Base-by-base conservation (phyloP, 306 rosid genomes). In the Trifolium fragiferum region DNA sequence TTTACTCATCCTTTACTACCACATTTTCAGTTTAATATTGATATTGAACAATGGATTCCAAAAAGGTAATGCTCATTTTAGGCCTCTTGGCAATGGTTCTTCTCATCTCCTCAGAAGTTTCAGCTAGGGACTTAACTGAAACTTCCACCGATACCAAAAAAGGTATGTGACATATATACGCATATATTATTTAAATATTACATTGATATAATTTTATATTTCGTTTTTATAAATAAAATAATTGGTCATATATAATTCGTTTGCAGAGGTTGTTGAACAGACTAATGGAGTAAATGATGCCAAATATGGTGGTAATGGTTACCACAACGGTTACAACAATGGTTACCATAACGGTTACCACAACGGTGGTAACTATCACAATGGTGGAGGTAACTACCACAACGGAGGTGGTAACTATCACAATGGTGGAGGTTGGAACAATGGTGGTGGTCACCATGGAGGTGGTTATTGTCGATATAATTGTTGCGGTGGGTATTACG, bases 41-140 rank as follows among this genome's bases (percentile, higher is more conserved):
- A 51, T 2, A 41, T 41, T 41, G 10, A 23, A 71, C 30, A 60
- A 89, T 83, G 93, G 72, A 67, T 77, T 87, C 85, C 16, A 87
- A 77, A 62, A 55, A 66, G 13, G 20, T 68, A 32, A n/a, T 66
- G 4, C 65, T 85, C 69, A 30, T 68, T 40, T 47, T 87, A 0
- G 74, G 78, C 62, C 58, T 91, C 30, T 57, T 81, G 37, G 87
- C 85, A 35, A 14, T 89, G 51, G 25, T 64, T 51, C 66, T 78
- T 54, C 16, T 81, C 2, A 55, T 63, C 72, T 72, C 82, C 13
- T 75, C 68, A 4, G 68, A 72, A 27, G 80, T 72, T 7, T 62
- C 50, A 11, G 83, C 84, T 0, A 81, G 84, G 30, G 85, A 86
- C 50, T 38, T 75, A 16, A 41, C 60, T 8, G 43, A 83, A 53